Conservation (phyloP, 2,329 filamentous ascomycete species). For the Fusarium beomiforme region DNA sequence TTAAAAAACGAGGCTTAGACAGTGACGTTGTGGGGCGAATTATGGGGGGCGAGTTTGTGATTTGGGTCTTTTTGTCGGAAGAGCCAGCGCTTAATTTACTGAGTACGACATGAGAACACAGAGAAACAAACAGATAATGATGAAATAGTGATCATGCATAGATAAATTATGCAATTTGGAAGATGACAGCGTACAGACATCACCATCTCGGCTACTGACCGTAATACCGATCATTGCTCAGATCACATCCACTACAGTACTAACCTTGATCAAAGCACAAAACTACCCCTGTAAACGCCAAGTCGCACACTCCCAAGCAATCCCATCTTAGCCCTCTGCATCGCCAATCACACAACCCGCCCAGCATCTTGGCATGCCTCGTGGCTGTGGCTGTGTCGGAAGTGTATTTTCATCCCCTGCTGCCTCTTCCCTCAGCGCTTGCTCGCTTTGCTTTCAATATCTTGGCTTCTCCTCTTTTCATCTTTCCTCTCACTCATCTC, state of each 20-base stretch:
- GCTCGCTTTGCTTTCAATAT: neutral
- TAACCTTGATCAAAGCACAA: neutral
- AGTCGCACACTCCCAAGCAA: neutral
- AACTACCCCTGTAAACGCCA: neutral
- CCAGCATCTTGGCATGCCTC: slow-evolving; percentile 12
- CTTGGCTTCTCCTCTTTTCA: slow-evolving; percentile 18
- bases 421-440: neutral
- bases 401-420: slow-evolving; percentile 21
- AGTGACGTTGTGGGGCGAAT: slow-evolving; percentile 10
- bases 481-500: neutral
- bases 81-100: too few species aligned
- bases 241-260: too few species aligned
- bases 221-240: too few species aligned
- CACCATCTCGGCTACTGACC: too few species aligned
- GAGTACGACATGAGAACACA: too few species aligned
- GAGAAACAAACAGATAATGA: too few species aligned
- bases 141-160: too few species aligned
- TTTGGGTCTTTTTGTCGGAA: neutral
- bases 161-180: too few species aligned
- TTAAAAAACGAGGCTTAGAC: slow-evolving; percentile 33
- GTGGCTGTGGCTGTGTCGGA: slow-evolving; percentile 31
- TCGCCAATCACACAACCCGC: slow-evolving; percentile 10
- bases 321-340: neutral
- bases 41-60: neutral
- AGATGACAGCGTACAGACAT: too few species aligned